Conservation (phyloP, 345 rosid species). For the Gossypium australe region DNA sequence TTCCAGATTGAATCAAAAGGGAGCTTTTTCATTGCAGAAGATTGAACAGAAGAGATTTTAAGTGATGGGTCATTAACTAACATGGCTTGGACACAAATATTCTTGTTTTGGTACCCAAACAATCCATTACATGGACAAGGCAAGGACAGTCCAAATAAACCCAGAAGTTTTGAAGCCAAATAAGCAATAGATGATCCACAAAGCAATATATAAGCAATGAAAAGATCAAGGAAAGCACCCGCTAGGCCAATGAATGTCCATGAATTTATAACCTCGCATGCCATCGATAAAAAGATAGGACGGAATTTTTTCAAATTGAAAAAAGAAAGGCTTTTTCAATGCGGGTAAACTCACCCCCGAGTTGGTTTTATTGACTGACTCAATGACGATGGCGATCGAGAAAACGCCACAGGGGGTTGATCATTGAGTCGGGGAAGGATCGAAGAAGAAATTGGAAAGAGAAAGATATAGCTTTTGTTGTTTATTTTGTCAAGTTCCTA, state of each 20-base stretch:
- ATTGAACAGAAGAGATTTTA: conserved; percentile 44
- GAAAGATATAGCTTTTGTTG: background rate
- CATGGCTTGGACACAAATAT: conserved; percentile 43
- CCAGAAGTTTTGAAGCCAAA: conserved; percentile 43
- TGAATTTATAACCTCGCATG: conserved; percentile 33
- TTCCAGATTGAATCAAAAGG: conserved; percentile 47
- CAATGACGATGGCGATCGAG: background rate
- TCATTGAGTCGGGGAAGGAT: background rate
- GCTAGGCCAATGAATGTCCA: conserved; percentile 57
- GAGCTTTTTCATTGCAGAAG: conserved; percentile 27
- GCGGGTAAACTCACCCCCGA: background rate
- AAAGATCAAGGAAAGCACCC: conserved; percentile 61
- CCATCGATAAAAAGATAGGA: conserved; percentile 24
- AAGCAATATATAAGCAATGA: conserved; percentile 41
- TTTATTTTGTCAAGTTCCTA: background rate
- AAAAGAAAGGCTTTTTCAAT: background rate
- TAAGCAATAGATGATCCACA: conserved; percentile 47
- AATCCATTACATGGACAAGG: conserved; percentile 64
- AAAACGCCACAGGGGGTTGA: background rate
- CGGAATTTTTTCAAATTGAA: background rate
- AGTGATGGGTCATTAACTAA: conserved; percentile 32
- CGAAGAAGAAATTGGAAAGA: background rate
- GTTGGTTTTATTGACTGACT: background rate
- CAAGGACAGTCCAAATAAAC: conserved; percentile 43
- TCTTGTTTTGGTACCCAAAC: conserved; percentile 30